Conservation (phyloP, 306 rosid genomes). For the Vigna unguiculata region DNA sequence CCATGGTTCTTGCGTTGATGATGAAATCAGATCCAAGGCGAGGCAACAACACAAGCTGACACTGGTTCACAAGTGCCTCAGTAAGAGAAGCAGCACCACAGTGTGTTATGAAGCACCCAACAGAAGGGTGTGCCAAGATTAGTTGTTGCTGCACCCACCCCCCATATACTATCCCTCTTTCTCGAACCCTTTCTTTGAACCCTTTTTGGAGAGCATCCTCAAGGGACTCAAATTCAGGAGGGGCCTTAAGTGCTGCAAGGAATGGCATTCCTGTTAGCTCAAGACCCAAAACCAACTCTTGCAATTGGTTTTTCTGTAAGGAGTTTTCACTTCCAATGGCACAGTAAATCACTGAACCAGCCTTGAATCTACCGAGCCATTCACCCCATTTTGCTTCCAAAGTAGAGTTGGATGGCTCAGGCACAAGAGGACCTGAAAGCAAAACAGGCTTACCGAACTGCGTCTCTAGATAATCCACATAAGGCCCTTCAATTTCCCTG, state of each 20-base stretch:
- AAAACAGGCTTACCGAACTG: neutral
- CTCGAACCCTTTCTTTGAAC: conserved; percentile 32
- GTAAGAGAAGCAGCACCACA: conserved; percentile 65
- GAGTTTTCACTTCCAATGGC: conserved; percentile 8
- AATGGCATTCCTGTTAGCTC: conserved; percentile 1
- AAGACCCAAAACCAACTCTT: neutral
- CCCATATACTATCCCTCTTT: conserved; percentile 41
- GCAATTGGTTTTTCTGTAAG: neutral
- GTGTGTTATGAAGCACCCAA: conserved; percentile 76
- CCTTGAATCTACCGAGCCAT: conserved; percentile 13
- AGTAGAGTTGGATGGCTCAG: neutral
- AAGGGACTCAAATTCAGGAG: conserved; percentile 5
- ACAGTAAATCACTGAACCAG: conserved; percentile 1
- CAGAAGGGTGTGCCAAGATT: conserved; percentile 60
- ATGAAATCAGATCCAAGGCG: conserved; percentile 44
- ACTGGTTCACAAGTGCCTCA: conserved; percentile 54
- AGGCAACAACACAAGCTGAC: conserved; percentile 61
- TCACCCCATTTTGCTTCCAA: conserved; percentile 32
- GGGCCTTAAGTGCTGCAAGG: conserved; percentile 7
- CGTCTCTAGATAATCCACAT: neutral
- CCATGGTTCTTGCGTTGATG: conserved; percentile 42
- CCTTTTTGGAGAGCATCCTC: conserved; percentile 30
- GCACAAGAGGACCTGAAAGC: conserved; percentile 9
- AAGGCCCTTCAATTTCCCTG: conserved; percentile 7
- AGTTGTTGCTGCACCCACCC: conserved; percentile 70